Evolutionary conservation across 306 rosid genomes (phyloP).

Genomic region (Dryas alaskensis): DNA sequence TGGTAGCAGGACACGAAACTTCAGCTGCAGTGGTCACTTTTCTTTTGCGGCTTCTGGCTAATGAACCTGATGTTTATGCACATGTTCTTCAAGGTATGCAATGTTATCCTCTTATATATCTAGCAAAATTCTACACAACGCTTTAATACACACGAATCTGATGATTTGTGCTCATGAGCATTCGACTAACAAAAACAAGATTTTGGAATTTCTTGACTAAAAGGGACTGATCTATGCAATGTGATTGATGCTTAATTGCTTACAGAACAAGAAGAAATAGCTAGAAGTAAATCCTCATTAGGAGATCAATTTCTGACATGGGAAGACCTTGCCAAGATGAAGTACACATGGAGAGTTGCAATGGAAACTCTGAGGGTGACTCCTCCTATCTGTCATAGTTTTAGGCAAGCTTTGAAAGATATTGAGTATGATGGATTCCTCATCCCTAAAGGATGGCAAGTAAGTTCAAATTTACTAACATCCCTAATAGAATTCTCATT

Average conservation of each 20-base stretch:
- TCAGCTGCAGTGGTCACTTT: conserved; percentile 60
- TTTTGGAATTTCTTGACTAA: neutral
- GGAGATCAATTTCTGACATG: conserved; percentile 55
- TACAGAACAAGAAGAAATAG: conserved; percentile 76
- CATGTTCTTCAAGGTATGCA: conserved; percentile 61
- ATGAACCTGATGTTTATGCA: conserved; percentile 49
- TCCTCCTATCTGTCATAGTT: conserved; percentile 67
- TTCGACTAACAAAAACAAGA: neutral
- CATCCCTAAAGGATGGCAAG: conserved; percentile 93
- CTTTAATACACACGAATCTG: too few species aligned
- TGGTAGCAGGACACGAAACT: conserved; percentile 83
- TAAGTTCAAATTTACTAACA: conserved; percentile 30
- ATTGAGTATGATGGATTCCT: conserved; percentile 56
- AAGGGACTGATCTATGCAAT: neutral
- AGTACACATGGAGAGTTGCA: conserved; percentile 82
- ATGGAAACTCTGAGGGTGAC: conserved; percentile 58
- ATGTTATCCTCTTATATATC: too few species aligned
- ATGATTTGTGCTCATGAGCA: too few species aligned
- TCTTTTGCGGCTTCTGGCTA: conserved; percentile 44
- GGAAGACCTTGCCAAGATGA: conserved; percentile 83
- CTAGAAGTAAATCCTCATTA: conserved; percentile 38
- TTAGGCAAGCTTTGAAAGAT: conserved; percentile 51
- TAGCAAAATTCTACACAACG: too few species aligned
- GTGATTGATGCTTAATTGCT: neutral
- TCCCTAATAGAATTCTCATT: neutral